Evolutionary conservation across 2,329 filamentous ascomycete species (phyloP), one percentile per base, ranked within the genome.

Genomic region (Diaporthe citriasiana): DNA sequence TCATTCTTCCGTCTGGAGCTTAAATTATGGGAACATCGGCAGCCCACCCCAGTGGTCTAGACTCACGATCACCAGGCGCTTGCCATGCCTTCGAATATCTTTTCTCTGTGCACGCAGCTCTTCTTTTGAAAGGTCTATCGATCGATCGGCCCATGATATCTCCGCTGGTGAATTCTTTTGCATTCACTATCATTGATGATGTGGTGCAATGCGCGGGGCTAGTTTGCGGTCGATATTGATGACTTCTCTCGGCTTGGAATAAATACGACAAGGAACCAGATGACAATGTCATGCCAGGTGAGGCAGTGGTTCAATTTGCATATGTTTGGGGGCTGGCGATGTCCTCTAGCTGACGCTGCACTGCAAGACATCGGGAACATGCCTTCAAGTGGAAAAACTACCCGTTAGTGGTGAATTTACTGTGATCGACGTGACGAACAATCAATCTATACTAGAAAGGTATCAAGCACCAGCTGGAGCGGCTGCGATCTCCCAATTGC

Each of bases 51-150:
- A 8, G 22, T 57, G 38, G 17, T 7, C 25, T 63, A 63, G 17
- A 19, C 19, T 40, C 25, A 42, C 1, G 38, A 27, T 45, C 15
- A 22, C 38, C 3, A 17, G 15, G n/a, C 9, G 19, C 40, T 9
- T 2, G 30, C 25, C 40, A 4, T 5, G 19, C n/a, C 4, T 2
- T 22, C 1, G 40, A 33, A n/a, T 33, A 10, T 6, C 38, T 45
- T 22, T 8, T 9, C 38, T 60, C 1, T 25, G 22, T 17, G n/a
- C n/a, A 1, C 2, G 0, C 6, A 3, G 7, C 2, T 8, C 9
- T 27, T 27, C 17, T 15, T 4, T 2, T 55, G 0, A 17, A 13
- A 25, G 0, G 2, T 10, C 3, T 19, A 12, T 19, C 45, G n/a
- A 6, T 22, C 27, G 4, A 33, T 19, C 33, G 27, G 17, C 15